Percentiles rank a stretch among this genome's conserved stretches.
phyloP scores from a whole-genome alignment of 2,329 filamentous ascomycete genomes.

The Epichloe gansuensis region DNA sequence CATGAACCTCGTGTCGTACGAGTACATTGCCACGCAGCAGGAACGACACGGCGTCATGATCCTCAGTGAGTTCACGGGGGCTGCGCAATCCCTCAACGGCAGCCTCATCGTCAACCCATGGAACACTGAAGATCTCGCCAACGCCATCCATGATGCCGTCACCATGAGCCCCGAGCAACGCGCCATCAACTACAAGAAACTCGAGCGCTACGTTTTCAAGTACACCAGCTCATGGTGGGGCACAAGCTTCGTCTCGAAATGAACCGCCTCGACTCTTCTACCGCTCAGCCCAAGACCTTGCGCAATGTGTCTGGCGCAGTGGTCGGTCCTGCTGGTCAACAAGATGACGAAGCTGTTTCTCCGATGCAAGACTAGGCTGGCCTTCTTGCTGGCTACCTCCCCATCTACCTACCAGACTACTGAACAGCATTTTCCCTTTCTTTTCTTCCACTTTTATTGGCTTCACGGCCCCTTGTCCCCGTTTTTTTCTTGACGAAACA shows the following conservation, averaged over 20 bases:
- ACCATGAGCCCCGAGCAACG: conserved; percentile 89
- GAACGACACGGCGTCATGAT: conserved; percentile 89
- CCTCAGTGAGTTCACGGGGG: conserved; percentile 90
- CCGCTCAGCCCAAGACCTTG: conserved; percentile 26
- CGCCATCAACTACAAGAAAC: conserved; percentile 75
- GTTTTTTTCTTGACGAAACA: no score
- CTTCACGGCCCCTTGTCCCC: no score
- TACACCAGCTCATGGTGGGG: conserved; percentile 98
- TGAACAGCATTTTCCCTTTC: not conserved
- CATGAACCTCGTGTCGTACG: conserved; percentile 97
- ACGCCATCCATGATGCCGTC: conserved; percentile 89
- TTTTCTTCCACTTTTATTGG: no score
- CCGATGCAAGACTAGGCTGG: not conserved
- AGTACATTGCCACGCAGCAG: conserved; percentile 91
- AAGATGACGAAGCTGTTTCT: conserved; percentile 5
- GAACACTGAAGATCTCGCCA: conserved; percentile 93
- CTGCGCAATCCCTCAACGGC: conserved; percentile 87
- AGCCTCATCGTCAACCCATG: conserved; percentile 94
- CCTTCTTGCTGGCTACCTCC: not conserved
- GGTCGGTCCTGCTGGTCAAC: conserved; percentile 12
- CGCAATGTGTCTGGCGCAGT: conserved; percentile 29
- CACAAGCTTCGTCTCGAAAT: conserved; percentile 79
- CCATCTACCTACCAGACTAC: no score
- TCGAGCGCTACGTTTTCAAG: conserved; percentile 92
- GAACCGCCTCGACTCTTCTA: conserved; percentile 34